Base-by-base conservation (phyloP, 2,329 filamentous ascomycete species). In the Gaeumannomyces tritici region DNA sequence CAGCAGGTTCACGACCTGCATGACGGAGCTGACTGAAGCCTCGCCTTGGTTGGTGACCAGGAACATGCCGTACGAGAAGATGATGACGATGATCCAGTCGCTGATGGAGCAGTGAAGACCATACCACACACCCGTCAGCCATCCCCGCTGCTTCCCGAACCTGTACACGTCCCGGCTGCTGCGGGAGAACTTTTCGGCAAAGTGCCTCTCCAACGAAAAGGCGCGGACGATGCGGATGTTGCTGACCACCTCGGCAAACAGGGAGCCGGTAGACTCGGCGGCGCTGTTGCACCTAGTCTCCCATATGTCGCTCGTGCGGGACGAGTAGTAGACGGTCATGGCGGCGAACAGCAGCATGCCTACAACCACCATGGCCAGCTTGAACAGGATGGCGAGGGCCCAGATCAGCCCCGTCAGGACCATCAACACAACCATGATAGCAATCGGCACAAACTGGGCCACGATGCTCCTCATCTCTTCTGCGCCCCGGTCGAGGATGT, bases 391-490 rank as follows among this genome's bases (percentile, higher is more conserved):
- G 0, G 80, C 71, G 21, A 96, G 73, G 4, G 90, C 87, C 93
- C 92, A 97, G 2, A 82, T 69, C 8, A 95, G 69, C 0, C 90
- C 86, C n/a, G 89, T 82, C 0, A 76, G 63, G 24, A 90, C 80
- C 81, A 96, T 93, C 61, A 85, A 74, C 0, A 79, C 70, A 4
- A 89, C 86, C 12, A 88, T 83, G 18, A 93, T 79, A 0, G 89
- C 73, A 61, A 89, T 84, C 1, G 89, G 88, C 0, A 88, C 80
- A 69, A 96, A 96, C 1, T 89, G 84, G 2, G 90, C 89, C 0
- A 96, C 80, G 0, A 98, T 77, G 67, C 90, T 92, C 11, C 90
- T 84, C 84, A 95, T 93, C 70, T 96, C 91, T 71, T 98, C 92
- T 0, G 89, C 89, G 68, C 91, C 90, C 21, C 89, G 83, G 69